phyloP scores from a whole-genome alignment of 148 eudicot genomes.

The Fallopia convolvulus region DNA sequence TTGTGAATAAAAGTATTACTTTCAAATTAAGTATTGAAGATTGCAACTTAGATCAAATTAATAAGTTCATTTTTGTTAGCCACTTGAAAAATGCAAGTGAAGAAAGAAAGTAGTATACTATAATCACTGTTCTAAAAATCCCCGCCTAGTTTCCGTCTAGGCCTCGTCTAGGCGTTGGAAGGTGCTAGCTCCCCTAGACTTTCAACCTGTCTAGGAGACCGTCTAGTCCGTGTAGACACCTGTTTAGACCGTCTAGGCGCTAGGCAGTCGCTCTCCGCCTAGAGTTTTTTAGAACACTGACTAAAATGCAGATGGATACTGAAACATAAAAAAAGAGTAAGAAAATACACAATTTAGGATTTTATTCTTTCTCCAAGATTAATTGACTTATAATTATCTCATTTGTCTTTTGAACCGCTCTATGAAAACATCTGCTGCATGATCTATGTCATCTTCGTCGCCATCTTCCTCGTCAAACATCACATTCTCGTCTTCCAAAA shows the following conservation, averaged over 20 bases:
- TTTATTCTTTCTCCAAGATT: not conserved
- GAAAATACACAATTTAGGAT: not conserved
- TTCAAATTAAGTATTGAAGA: not conserved
- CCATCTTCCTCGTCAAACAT: conserved; percentile 28
- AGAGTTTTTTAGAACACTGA: no score
- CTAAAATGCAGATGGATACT: not conserved
- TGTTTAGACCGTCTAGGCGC: no score
- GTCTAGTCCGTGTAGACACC: no score
- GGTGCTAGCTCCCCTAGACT: no score
- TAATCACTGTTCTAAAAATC: no score
- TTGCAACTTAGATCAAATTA: not conserved
- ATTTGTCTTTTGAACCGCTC: conserved; percentile 27
- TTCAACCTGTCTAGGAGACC: no score
- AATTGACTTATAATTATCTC: not conserved
- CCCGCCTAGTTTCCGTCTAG: no score
- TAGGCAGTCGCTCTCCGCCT: no score
- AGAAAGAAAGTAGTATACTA: not conserved
- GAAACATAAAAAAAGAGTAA: not conserved
- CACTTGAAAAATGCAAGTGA: not conserved
- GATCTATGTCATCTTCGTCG: conserved; percentile 15
- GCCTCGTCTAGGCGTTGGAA: no score
- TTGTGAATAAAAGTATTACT: no score
- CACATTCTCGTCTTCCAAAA: not conserved
- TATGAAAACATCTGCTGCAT: conserved; percentile 38
- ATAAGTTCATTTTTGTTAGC: not conserved